These are phyloP conservation scores for Azolla pinnata DNA, from an alignment of 75 land plant genomes.

Conservation along the genomic window DNA sequence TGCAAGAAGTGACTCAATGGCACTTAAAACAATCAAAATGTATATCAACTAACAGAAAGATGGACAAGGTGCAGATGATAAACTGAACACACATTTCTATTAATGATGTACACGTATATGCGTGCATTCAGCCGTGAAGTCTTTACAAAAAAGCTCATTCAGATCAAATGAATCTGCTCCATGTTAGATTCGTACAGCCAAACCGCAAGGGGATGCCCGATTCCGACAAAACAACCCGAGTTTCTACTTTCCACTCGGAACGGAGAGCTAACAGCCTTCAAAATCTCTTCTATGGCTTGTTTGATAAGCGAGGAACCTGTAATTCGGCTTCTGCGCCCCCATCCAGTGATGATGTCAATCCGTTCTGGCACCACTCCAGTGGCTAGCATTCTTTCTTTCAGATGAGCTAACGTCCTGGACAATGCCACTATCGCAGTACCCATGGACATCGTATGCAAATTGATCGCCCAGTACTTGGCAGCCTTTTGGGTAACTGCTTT, in stretches of 20 bases:
- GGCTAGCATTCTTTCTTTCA: constrained; percentile 44
- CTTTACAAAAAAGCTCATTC: background rate
- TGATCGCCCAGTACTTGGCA: constrained; percentile 77
- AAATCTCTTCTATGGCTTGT: constrained; percentile 69
- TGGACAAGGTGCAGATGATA: too few relatives aligned
- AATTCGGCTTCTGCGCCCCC: constrained; percentile 90
- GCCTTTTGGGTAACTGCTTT: constrained; percentile 66
- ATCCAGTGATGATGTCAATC: constrained; percentile 91
- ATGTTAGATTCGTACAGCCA: constrained; percentile 70
- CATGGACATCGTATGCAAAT: constrained; percentile 95
- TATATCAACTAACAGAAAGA: too few relatives aligned
- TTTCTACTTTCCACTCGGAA: constrained; percentile 72
- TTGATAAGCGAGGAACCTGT: constrained; percentile 84
- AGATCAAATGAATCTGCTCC: constrained; percentile 73
- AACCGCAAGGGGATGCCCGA: constrained; percentile 58
- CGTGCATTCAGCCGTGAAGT: too few relatives aligned
- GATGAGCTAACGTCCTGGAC: constrained; percentile 64
- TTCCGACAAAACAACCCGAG: constrained; percentile 83
- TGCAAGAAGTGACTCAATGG: too few relatives aligned
- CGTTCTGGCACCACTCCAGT: constrained; percentile 53
- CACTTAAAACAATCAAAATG: too few relatives aligned
- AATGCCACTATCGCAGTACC: constrained; percentile 90
- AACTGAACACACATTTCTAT: too few relatives aligned
- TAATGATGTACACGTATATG: too few relatives aligned
- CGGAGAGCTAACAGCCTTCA: constrained; percentile 62